phyloP scores from a whole-genome alignment of 805 yeast genomes.

The Teunomyces lycoperdinae region DNA sequence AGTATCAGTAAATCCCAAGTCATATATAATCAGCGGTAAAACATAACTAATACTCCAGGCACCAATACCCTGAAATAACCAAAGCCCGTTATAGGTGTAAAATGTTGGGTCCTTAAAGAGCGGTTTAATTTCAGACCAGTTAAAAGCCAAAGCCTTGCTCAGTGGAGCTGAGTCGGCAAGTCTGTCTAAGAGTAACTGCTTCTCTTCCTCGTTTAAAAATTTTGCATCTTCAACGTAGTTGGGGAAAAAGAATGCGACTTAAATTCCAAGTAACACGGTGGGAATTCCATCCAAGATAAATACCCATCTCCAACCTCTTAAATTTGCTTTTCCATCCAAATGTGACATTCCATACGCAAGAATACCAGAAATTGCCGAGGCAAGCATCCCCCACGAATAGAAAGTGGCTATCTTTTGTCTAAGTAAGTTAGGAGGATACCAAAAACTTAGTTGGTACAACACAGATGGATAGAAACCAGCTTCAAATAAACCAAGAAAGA shows the following conservation, averaged over 20 bases:
- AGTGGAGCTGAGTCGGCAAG: background rate
- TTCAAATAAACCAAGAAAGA: background rate
- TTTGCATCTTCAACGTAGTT: background rate
- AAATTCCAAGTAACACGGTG: background rate
- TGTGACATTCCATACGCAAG: background rate
- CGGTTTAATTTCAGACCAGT: background rate
- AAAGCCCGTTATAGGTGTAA: background rate
- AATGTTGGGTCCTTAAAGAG: background rate
- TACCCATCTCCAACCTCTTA: background rate
- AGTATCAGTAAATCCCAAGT: background rate
- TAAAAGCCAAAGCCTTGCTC: background rate
- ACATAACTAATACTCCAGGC: background rate
- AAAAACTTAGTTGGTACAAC: background rate
- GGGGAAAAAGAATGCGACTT: background rate
- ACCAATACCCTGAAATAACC: background rate
- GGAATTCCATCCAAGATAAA: background rate
- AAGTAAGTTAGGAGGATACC: background rate
- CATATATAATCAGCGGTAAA: background rate
- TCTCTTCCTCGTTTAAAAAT: background rate
- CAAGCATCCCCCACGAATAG: background rate
- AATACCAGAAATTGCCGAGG: background rate
- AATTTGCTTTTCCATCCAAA: background rate
- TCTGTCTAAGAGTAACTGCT: background rate
- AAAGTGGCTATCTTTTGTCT: background rate
- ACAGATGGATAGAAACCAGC: background rate